Evolutionary conservation across 2,329 filamentous ascomycete species (phyloP).

Genomic region (Ampelomyces quisqualis): DNA sequence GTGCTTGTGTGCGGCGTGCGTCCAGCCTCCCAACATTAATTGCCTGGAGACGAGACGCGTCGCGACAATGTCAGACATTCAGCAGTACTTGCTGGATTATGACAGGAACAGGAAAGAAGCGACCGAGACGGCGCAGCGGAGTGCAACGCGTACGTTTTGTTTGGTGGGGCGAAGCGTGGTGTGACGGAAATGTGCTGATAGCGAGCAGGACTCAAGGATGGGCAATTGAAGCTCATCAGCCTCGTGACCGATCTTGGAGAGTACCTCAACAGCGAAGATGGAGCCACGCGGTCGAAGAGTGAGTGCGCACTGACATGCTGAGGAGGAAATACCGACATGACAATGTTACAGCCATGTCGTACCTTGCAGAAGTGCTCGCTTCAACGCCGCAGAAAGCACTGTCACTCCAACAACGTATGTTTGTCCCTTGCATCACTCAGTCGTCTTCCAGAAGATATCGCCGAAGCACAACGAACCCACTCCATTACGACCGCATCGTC

Average conservation of each 20-base stretch:
- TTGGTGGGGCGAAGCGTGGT: slow-evolving; percentile 12
- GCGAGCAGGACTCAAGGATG: slow-evolving; percentile 57
- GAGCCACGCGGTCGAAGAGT: slow-evolving; percentile 60
- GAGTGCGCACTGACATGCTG: slow-evolving; percentile 36
- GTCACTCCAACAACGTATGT: slow-evolving; percentile 59
- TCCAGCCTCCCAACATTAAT: too few species aligned
- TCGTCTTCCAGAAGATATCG: background rate
- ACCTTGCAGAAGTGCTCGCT: slow-evolving; percentile 54
- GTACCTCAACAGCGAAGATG: slow-evolving; percentile 67
- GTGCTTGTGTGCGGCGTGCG: background rate
- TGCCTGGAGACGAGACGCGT: slow-evolving; percentile 7
- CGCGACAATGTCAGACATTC: slow-evolving; percentile 53
- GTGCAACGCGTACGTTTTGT: slow-evolving; percentile 42
- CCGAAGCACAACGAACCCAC: too few species aligned
- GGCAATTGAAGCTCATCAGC: slow-evolving; percentile 61
- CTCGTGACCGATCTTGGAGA: slow-evolving; percentile 65
- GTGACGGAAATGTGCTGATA: slow-evolving; percentile 17
- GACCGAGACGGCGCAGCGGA: slow-evolving; percentile 45
- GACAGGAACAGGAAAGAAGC: slow-evolving; percentile 52
- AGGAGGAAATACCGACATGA: slow-evolving; percentile 19
- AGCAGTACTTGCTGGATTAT: slow-evolving; percentile 54
- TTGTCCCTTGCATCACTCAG: background rate
- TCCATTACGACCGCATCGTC: too few species aligned
- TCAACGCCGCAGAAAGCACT: slow-evolving; percentile 57
- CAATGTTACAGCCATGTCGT: slow-evolving; percentile 46